A percentile compares a stretch with the other conserved stretches of the same genome.
Conservation (phyloP, 768 basidiomycete species). For the Cystofilobasidium ferigula region DNA sequence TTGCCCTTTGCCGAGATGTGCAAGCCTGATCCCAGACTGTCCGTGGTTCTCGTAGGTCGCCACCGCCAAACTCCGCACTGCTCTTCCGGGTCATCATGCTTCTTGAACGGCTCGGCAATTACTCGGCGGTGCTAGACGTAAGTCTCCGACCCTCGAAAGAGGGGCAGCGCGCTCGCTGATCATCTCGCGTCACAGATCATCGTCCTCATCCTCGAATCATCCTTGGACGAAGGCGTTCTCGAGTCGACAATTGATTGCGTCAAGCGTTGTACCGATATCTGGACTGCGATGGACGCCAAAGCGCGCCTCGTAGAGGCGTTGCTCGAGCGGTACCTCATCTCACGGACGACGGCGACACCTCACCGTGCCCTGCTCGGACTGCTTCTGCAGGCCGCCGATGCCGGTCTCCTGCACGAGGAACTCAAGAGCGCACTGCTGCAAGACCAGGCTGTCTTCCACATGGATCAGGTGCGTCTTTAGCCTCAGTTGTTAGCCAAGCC, state of each 20-base stretch:
- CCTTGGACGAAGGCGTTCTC: neutral
- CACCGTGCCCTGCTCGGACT: conserved; percentile 12
- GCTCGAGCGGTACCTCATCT: conserved; percentile 18
- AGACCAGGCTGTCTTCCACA: conserved; percentile 13
- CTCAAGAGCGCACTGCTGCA: conserved; percentile 12
- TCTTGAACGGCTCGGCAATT: neutral
- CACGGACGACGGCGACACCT: neutral
- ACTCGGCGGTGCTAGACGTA: neutral
- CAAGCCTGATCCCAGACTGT: neutral
- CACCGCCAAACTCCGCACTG: neutral
- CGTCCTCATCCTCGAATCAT: conserved; percentile 18
- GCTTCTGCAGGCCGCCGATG: conserved; percentile 4
- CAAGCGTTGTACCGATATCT: conserved; percentile 14
- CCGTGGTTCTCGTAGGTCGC: neutral
- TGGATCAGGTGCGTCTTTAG: neutral
- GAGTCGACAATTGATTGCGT: conserved; percentile 11
- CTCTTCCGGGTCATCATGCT: neutral
- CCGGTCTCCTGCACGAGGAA: neutral
- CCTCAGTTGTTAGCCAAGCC: conserved; percentile 9
- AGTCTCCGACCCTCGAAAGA: neutral
- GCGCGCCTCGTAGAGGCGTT: conserved; percentile 13
- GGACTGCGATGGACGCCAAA: conserved; percentile 20
- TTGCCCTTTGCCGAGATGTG: neutral
- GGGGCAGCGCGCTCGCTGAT: neutral
- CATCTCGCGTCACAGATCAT: conserved; percentile 10